Base-by-base conservation (phyloP, 805 yeast genomes). In the Blastobotrys muscicola region DNA sequence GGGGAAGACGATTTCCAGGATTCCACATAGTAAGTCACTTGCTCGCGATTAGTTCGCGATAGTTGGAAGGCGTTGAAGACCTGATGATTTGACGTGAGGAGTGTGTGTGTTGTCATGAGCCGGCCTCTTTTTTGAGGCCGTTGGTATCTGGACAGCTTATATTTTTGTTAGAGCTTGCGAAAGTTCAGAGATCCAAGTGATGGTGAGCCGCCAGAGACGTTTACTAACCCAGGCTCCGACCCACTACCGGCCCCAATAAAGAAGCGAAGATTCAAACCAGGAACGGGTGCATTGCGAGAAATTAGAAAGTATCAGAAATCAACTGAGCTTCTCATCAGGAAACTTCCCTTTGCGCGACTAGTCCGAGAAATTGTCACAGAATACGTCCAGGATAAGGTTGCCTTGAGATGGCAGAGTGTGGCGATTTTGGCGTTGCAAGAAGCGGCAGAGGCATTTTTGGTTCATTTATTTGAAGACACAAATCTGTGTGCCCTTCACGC, bases 401-500 rank as follows among this genome's bases (percentile, higher is more conserved):
- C 90, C 58, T 94, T 84, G 65, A 82, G 95, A 76, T 90, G 92
- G 82, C 97, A 90, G 70, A 84, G 95, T 45, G 84, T 94, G 54
- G 98, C 98, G 54, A 83, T 90, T 55, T 89, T 95, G 71, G 98
- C 98, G 56, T 75, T 90, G 60, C 98, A 90, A 70, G 98, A 92
- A 73, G 89, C 97, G 51, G 95, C 90, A 51, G 98, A 90, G 76
- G 97, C 97, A 62, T 92, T 87, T 78, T 75, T 92, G 60, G 96
- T 90, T 44, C 85, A 95, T 49, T 71, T 90, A 62, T 92, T 90
- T 58, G 97, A 90, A 75, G 97, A 92, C 70, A 92, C 97, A 55
- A 90, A 89, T 76, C 78, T 90, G 74, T 92, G 97, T 74, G 97
- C 97, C 54, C 85, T 87, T 57, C 98, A 90, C 71, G 98, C 97